These are phyloP conservation scores for Adansonia grandidieri DNA, from an alignment of 441 rosid genomes.

Conservation along the genomic window DNA sequence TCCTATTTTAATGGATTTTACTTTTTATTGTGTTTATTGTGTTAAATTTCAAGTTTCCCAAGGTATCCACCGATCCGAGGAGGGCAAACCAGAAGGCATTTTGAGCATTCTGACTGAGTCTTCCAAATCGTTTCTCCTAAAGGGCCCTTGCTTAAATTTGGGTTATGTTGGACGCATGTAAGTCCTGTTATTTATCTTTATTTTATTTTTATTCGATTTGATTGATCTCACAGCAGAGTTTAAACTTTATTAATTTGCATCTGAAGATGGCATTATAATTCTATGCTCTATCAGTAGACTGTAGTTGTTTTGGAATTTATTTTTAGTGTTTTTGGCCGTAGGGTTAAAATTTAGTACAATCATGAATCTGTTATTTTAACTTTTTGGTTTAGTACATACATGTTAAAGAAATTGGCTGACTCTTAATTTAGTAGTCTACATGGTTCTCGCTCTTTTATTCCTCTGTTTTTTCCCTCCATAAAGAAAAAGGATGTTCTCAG, in stretches of 20 bases:
- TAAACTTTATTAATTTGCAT: background rate
- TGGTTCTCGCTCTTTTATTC: no score
- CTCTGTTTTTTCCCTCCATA: no score
- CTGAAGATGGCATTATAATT: background rate
- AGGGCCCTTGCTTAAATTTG: background rate
- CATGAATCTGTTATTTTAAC: no score
- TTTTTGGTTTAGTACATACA: no score
- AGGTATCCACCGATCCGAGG: background rate
- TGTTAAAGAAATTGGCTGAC: no score
- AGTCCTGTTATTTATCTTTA: background rate
- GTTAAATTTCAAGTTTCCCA: conserved; percentile 1
- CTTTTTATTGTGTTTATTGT: background rate
- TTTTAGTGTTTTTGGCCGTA: no score
- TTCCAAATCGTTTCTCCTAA: background rate
- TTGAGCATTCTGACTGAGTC: background rate
- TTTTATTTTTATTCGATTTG: no score
- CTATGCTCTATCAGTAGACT: no score
- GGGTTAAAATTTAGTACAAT: no score
- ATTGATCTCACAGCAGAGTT: background rate
- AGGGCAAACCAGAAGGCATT: background rate
- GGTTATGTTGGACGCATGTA: background rate
- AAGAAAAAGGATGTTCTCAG: background rate
- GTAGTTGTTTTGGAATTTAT: no score
- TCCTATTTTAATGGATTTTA: background rate
- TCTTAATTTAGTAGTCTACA: no score